Base-by-base conservation (phyloP, 2,329 filamentous ascomycete species). In the Alternaria brassicae region DNA sequence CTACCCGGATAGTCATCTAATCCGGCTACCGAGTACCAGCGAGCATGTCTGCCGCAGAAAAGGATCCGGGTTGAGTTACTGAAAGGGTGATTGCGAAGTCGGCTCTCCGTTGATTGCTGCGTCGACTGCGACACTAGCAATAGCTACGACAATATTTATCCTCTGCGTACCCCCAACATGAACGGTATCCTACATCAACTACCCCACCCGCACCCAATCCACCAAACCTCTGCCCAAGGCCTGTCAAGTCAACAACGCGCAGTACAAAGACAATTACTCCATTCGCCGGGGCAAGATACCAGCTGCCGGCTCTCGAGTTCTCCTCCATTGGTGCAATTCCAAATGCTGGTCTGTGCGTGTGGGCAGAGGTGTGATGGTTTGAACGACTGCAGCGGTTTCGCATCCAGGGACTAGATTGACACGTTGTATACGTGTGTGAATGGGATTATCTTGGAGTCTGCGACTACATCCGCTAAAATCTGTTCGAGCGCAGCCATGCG, bases 201-300 rank as follows among this genome's bases (percentile, higher is more conserved):
- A 40, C 34, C 36, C 49, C 1, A 4, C 5, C 4, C 41, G 49
- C 12, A 23, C 4, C 1, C 17, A 52, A 13, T 52, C 32, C 28
- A 49, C 17, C 45, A 15, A 50, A 48, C 44, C 13, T 17, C 27
- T 56, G 53, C 19, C 28, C 53, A 15, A n/a, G n/a, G 27, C 27
- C 17, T 17, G n/a, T n/a, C n/a, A n/a, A n/a, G n/a, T n/a, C n/a
- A n/a, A 49, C 19, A 19, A 6, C 6, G n/a, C 2, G 12, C 45
- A 49, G 21, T 56, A 45, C 27, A 41, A 50, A 19, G 36, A 56
- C 36, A 50, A 56, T 27, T 56, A 56, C 36, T 56, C 50, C 9
- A 13, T 50, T 4, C 53, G 53, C 23, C 50, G 53, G 28, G 25
- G 4, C 4, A 5, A 52, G 3, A 17, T 9, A 6, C 36, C 36